Evolutionary conservation across 306 rosid genomes (phyloP).

Genomic region (Phaseolus lunatus): DNA sequence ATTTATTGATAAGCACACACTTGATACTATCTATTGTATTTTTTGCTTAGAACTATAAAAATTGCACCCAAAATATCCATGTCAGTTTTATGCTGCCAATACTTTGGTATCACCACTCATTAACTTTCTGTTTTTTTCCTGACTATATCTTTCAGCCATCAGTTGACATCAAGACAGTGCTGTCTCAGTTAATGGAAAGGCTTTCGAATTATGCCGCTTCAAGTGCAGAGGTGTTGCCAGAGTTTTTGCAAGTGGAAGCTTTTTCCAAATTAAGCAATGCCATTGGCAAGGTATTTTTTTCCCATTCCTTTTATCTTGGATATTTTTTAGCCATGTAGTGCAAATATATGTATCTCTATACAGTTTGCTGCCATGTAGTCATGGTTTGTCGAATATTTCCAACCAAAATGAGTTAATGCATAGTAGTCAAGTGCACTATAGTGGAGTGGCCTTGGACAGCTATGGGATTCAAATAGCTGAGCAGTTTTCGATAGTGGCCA

Average conservation of each 20-base stretch:
- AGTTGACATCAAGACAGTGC: slow-evolving; percentile 94
- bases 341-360: slow-evolving; percentile 21
- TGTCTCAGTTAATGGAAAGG: slow-evolving; percentile 97
- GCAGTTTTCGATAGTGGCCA: background rate
- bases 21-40: slow-evolving; percentile 18
- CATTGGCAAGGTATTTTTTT: slow-evolving; percentile 79
- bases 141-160: slow-evolving; percentile 64
- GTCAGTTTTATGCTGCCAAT: slow-evolving; percentile 36
- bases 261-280: slow-evolving; percentile 95
- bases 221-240: slow-evolving; percentile 93
- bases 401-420: background rate
- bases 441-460: background rate
- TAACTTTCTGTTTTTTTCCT: slow-evolving; percentile 26
- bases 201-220: slow-evolving; percentile 98
- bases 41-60: slow-evolving; percentile 20
- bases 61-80: slow-evolving; percentile 37
- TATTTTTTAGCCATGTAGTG: slow-evolving; percentile 22
- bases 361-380: slow-evolving; percentile 7
- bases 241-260: slow-evolving; percentile 98
- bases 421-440: background rate
- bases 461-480: background rate
- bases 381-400: slow-evolving; percentile 24
- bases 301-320: slow-evolving; percentile 16
- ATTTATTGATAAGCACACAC: slow-evolving; percentile 19
- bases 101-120: slow-evolving; percentile 15